These are phyloP conservation scores for Digitaria exilis DNA, from an alignment of 202 grass and related monocot genomes.

Conservation along the genomic window DNA sequence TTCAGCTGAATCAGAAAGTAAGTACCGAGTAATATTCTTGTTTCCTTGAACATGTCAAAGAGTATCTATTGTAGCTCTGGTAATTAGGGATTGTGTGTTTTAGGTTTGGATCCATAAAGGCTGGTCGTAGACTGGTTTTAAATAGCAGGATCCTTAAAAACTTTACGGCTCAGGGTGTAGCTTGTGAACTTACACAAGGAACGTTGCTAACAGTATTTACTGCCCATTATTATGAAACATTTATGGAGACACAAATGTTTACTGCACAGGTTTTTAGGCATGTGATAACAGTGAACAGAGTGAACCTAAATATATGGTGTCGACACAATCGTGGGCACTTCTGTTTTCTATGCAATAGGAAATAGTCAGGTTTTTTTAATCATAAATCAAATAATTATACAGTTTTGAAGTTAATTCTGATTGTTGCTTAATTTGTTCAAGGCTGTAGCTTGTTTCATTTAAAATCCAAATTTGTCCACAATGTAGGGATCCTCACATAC, in stretches of 20 bases:
- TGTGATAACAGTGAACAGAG: background rate
- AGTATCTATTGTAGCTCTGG: background rate
- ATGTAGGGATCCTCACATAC: constrained; percentile 5
- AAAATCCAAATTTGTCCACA: background rate
- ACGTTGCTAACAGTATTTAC: background rate
- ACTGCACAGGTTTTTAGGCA: background rate
- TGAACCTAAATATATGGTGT: background rate
- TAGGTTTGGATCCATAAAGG: background rate
- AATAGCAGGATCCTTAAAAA: background rate
- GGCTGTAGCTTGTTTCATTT: background rate
- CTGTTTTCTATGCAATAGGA: background rate
- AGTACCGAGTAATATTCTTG: constrained; percentile 14
- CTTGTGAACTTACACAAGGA: background rate
- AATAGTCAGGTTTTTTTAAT: background rate
- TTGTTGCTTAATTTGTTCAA: constrained; percentile 1
- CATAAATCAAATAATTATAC: background rate
- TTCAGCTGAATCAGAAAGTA: background rate
- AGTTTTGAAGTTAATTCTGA: background rate
- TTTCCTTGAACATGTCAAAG: background rate
- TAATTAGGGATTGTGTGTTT: background rate
- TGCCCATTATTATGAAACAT: background rate
- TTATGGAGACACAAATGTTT: background rate
- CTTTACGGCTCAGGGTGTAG: background rate
- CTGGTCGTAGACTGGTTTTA: background rate
- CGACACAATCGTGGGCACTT: background rate